phyloP scores from a whole-genome alignment of 768 basidiomycete species.

The Sarcodon sp. region DNA sequence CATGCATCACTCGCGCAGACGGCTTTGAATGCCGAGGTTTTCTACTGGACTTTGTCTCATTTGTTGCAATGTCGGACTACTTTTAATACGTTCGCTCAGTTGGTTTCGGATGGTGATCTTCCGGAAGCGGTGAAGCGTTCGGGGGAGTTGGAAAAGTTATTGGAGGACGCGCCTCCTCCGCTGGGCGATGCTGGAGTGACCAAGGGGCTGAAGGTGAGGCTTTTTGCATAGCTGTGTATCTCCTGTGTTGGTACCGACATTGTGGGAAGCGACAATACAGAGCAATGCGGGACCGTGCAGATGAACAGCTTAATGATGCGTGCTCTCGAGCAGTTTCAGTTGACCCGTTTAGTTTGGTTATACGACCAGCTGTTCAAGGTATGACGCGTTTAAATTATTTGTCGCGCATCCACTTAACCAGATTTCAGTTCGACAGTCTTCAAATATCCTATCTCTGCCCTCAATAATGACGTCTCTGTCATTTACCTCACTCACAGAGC shows the following conservation, averaged over 20 bases:
- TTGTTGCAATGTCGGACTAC: constrained; percentile 38
- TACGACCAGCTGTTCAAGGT: constrained; percentile 40
- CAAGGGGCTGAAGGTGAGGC: constrained; percentile 43
- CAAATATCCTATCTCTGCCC: constrained; percentile 34
- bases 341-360: constrained; percentile 32
- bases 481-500: constrained; percentile 34
- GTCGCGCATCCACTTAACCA: constrained; percentile 1
- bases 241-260: background rate
- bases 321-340: constrained; percentile 46
- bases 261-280: constrained; percentile 26
- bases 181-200: constrained; percentile 39
- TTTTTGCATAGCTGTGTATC: constrained; percentile 4
- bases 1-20: constrained; percentile 58
- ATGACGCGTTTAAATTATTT: constrained; percentile 17
- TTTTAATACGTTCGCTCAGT: constrained; percentile 23
- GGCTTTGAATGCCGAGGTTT: constrained; percentile 37
- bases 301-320: constrained; percentile 64
- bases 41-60: constrained; percentile 38
- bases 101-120: constrained; percentile 42
- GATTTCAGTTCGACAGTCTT: constrained; percentile 43
- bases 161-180: constrained; percentile 36
- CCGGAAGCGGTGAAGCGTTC: constrained; percentile 46
- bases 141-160: constrained; percentile 25
- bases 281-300: constrained; percentile 40
- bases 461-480: constrained; percentile 50